Evolutionary conservation across 106 monocot genomes (phyloP), one percentile per base, ranked within the genome.

Genomic region (Ottelia alismoides): DNA sequence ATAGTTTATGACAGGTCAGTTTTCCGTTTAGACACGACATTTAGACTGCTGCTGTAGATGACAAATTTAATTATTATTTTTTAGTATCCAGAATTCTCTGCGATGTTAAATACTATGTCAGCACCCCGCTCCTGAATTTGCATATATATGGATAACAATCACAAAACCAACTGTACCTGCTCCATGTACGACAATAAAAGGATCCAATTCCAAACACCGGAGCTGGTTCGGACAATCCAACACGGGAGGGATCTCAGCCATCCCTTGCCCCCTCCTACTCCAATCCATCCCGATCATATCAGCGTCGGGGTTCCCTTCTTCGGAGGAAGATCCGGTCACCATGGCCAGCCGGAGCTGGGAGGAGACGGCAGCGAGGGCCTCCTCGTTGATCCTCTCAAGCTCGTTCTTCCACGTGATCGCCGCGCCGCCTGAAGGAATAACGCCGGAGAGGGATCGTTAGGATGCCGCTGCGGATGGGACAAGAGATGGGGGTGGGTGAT

Each of bases 141-240:
- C n/a, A n/a, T n/a, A n/a, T n/a, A n/a, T n/a, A n/a, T n/a, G n/a
- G n/a, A n/a, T n/a, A n/a, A n/a, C n/a, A n/a, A n/a, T n/a, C n/a
- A n/a, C n/a, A n/a, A n/a, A n/a, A n/a, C n/a, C n/a, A n/a, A n/a
- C n/a, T n/a, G 40, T 43, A 87, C 92, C 92, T 63, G 92, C 92
- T 62, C 92, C 86, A 57, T 87, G 92, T 30, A 92, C 92, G 11
- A 92, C 47, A 25, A 92, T 59, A 51, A 92, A 86, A 56, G 32
- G 45, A 52, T 74, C 71, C 19, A 30, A 52, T 46, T 47, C 19
- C 14, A 29, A 47, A 27, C 21, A 4, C 35, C 55, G 71, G 6
- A 6, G 10, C 10, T 6, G 40, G 10, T 43, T 16, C 16, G 6
- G 10, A 7, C 16, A 6, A 7, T 6, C 10, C 10, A 16, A 43